Base-by-base conservation (phyloP, 2,329 filamentous ascomycete species). In the Curvularia hawaiiensis region DNA sequence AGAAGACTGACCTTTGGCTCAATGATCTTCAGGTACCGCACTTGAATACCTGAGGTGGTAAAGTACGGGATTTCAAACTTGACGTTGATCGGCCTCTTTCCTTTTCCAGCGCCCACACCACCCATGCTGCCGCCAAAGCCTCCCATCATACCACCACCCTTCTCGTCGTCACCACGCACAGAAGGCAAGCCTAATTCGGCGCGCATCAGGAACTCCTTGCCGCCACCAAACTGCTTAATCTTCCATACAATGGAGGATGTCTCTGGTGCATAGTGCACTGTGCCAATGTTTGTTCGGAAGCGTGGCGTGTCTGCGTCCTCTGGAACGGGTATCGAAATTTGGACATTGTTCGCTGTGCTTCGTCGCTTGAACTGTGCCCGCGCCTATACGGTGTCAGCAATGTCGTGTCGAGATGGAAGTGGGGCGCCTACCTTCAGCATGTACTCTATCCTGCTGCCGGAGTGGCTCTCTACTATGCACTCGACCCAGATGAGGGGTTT, bases 41-140 rank as follows among this genome's bases (percentile, higher is more conserved):
- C 95, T 79, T 99, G 96, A 68, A 99, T 99, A 64, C 95, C 95
- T 79, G 91, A 96, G 3, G 96, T 99, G n/a, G 95, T 99, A 77
- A 99, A 99, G 80, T 99, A 99, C n/a, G 95, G 95, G 74, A 99
- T 99, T 82, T 99, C 95, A 76, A 99, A 99, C 82, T 99, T 99
- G 81, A 99, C 95, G 77, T 93, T 94, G 72, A 99, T 99, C 0
- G 95, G 95, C 67, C 95, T 83, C 84, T 98, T 99, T 20, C 91
- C 91, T 81, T 98, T 98, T 57, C 87, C 88, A 20, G 79, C 79
- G 4, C 87, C 88, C 28, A 95, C 86, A 63, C 94, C 94, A 58
- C 94, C 94, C 93, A 97, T 97, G 75, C 92, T 97, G 20, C 94
- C 94, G 62, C 94, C 94, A 71, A 97, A 97, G 0, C 94, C 94